A percentile compares a stretch with the other conserved stretches of the same genome.
phyloP scores from a whole-genome alignment of 2,329 filamentous ascomycete species.

The Plenodomus lindquistii region DNA sequence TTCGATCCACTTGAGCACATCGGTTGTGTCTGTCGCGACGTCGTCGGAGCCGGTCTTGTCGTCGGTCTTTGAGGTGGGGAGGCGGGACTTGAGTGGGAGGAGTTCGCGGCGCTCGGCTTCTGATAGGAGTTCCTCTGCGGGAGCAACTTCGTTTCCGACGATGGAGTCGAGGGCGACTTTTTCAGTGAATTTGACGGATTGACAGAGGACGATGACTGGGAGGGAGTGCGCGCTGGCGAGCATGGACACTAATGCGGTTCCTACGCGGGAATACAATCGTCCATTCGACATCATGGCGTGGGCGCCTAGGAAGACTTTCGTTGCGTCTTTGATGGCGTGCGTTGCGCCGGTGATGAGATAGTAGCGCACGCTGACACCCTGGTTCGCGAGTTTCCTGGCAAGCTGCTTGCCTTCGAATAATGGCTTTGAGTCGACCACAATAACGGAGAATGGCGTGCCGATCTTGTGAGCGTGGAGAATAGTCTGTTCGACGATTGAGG shows the following conservation, averaged over 20 bases:
- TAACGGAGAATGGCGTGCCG: constrained; percentile 79
- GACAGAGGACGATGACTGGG: constrained; percentile 86
- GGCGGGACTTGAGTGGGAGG: constrained; percentile 33
- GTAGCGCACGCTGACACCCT: constrained; percentile 79
- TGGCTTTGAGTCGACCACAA: constrained; percentile 78
- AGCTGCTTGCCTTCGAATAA: constrained; percentile 72
- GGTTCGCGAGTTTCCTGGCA: constrained; percentile 69
- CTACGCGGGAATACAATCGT: constrained; percentile 82
- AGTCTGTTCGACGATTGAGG: constrained; percentile 81
- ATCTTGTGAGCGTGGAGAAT: constrained; percentile 70
- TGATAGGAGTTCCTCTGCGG: constrained; percentile 66
- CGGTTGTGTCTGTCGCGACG: constrained; percentile 23
- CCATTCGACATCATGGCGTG: constrained; percentile 97
- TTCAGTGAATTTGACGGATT: constrained; percentile 93
- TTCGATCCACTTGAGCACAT: constrained; percentile 44
- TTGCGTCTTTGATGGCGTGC: constrained; percentile 71
- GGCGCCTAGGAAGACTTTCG: constrained; percentile 77
- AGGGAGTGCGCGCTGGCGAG: constrained; percentile 75
- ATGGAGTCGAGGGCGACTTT: constrained; percentile 90
- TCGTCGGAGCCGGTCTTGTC: constrained; percentile 28
- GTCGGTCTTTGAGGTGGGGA: constrained; percentile 27
- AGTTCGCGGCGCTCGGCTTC: constrained; percentile 38
- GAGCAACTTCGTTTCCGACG: constrained; percentile 88
- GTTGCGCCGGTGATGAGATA: constrained; percentile 77
- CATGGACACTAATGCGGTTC: constrained; percentile 85